These are phyloP conservation scores for Datisca glomerata DNA, from an alignment of 306 rosid genomes.

Conservation along the genomic window DNA sequence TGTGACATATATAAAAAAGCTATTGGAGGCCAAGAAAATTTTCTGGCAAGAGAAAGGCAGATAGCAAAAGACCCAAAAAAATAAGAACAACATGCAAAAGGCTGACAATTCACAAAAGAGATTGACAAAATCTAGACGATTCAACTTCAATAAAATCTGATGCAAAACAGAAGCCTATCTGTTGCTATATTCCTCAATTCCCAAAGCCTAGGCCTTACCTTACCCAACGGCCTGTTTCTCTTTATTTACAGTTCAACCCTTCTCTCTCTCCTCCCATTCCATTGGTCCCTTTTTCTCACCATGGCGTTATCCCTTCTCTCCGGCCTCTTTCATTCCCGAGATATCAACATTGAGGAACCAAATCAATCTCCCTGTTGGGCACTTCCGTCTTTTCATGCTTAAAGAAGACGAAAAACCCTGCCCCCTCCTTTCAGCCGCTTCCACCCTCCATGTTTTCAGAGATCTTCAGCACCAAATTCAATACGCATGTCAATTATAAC, in stretches of 20 bases:
- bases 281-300: not conserved
- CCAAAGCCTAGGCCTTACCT: constrained; percentile 78
- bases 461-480: constrained; percentile 76
- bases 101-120: no score
- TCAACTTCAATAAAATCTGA: not conserved
- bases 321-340: constrained; percentile 69
- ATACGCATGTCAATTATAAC: no score
- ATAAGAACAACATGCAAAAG: no score
- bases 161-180: not conserved
- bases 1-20: no score
- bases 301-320: constrained; percentile 27
- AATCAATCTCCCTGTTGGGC: constrained; percentile 23
- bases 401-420: constrained; percentile 22
- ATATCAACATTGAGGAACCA: constrained; percentile 19
- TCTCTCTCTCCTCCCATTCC: constrained; percentile 24
- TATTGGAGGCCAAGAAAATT: no score
- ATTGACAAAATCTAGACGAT: constrained; percentile 1
- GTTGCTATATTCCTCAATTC: constrained; percentile 42
- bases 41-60: no score
- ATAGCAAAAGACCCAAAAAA: no score
- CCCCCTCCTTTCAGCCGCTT: constrained; percentile 28
- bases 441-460: constrained; percentile 91
- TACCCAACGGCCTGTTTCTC: constrained; percentile 52
- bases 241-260: not conserved
- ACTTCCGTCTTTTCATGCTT: constrained; percentile 14